Percentiles rank a stretch among this genome's conserved stretches.
Evolutionary conservation across 2,329 filamentous ascomycete genomes (phyloP).

Genomic region (Talaromyces funiculosus): DNA sequence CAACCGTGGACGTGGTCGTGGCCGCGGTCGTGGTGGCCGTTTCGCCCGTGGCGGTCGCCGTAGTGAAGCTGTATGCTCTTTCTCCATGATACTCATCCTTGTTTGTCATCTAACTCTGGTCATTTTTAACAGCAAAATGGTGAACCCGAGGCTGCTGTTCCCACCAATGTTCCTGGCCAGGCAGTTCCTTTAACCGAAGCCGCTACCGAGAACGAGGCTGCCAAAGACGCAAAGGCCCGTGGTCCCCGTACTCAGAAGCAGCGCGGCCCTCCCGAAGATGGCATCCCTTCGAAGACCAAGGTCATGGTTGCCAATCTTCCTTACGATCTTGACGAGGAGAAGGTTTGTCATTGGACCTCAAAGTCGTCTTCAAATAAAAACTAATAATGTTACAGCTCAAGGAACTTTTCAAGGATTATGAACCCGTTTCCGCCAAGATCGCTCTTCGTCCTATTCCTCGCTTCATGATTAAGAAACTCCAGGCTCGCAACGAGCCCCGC

Average conservation of each 20-base stretch:
- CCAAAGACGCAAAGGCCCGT: conserved; percentile 39
- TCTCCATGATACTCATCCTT: not conserved
- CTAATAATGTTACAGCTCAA: conserved; percentile 63
- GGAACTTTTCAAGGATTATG: conserved; percentile 90
- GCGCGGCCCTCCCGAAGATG: conserved; percentile 94
- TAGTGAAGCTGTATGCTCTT: conserved; percentile 53
- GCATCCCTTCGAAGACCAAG: conserved; percentile 98
- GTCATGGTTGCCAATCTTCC: conserved; percentile 99
- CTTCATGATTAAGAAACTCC: conserved; percentile 99
- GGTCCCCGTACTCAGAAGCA: conserved; percentile 59
- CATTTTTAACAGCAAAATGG: conserved; percentile 18
- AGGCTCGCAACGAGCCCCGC: conserved; percentile 93
- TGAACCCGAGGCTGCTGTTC: conserved; percentile 40
- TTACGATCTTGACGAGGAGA: conserved; percentile 96
- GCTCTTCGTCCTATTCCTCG: conserved; percentile 96
- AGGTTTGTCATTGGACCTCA: conserved; percentile 55
- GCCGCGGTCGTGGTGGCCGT: conserved; percentile 59
- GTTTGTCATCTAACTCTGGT: not conserved
- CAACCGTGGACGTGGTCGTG: conserved; percentile 57
- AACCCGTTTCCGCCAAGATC: conserved; percentile 94
- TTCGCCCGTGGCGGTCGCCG: conserved; percentile 62
- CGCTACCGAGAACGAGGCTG: conserved; percentile 40
- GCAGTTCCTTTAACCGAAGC: conserved; percentile 57
- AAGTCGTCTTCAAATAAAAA: conserved; percentile 16
- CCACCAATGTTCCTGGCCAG: conserved; percentile 39